Percentiles rank a stretch among this genome's conserved stretches.
phyloP scores from a whole-genome alignment of 106 monocot genomes.

The Acorus calamus region DNA sequence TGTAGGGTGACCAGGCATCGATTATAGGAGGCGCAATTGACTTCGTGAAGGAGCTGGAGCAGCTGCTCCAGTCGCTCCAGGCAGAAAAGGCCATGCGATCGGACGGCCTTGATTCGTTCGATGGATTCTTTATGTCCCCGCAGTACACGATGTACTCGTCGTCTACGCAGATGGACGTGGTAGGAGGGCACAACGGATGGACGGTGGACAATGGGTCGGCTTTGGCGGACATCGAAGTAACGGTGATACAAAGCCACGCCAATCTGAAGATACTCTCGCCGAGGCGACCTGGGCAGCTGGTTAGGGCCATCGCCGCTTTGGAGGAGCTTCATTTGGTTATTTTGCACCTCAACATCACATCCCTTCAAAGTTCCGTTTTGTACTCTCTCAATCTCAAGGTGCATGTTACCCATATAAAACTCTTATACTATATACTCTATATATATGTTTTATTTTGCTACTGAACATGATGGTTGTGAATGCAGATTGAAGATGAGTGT shows the following conservation, averaged over 20 bases:
- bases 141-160: constrained; percentile 54
- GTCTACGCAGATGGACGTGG: not conserved
- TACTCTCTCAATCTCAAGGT: constrained; percentile 93
- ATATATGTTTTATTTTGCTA: too few species aligned
- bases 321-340: constrained; percentile 65
- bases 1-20: constrained; percentile 85
- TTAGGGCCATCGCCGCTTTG: constrained; percentile 44
- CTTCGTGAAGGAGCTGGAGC: constrained; percentile 84
- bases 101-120: constrained; percentile 2
- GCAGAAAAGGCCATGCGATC: constrained; percentile 31
- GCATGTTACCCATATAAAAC: too few species aligned
- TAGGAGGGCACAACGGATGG: not conserved
- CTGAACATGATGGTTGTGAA: too few species aligned
- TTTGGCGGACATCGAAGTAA: constrained; percentile 51
- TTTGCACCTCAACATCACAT: constrained; percentile 61
- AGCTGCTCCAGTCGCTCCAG: constrained; percentile 48
- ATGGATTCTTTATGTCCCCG: constrained; percentile 54
- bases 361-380: constrained; percentile 43
- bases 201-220: constrained; percentile 4
- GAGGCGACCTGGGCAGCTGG: constrained; percentile 41
- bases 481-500: constrained; percentile 76
- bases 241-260: constrained; percentile 65
- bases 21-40: constrained; percentile 81
- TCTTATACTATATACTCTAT: too few species aligned
- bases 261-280: constrained; percentile 47